phyloP scores from a whole-genome alignment of 257 asterid genomes.

The Lycium barbarum region DNA sequence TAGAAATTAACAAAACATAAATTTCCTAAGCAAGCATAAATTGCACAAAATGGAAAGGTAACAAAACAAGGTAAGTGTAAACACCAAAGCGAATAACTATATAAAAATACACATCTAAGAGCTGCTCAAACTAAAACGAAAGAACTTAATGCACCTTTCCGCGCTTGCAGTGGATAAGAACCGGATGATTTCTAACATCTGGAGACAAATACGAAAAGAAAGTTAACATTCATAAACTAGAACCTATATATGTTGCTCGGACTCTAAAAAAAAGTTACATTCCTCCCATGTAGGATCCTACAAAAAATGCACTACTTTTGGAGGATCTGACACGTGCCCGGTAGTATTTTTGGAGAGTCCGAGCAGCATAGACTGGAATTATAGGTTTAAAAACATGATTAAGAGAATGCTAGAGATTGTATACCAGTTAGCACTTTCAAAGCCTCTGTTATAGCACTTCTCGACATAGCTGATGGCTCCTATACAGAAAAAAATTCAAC shows the following conservation, averaged over 20 bases:
- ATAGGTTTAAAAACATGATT: not conserved
- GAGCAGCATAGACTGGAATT: not conserved
- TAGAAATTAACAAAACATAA: too few relatives aligned
- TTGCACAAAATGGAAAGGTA: not conserved
- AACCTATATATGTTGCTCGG: not conserved
- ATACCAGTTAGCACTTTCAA: slow-evolving; percentile 50
- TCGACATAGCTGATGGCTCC: slow-evolving; percentile 46
- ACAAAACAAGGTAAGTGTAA: not conserved
- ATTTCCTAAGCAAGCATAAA: not conserved
- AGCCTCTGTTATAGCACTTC: slow-evolving; percentile 47
- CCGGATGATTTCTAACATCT: slow-evolving; percentile 59
- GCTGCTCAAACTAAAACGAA: not conserved
- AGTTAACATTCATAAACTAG: not conserved
- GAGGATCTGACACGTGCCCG: not conserved
- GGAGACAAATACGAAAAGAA: not conserved
- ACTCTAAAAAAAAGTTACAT: not conserved
- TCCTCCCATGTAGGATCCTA: not conserved
- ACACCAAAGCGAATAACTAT: not conserved
- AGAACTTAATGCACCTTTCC: slow-evolving; percentile 45
- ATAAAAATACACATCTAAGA: not conserved
- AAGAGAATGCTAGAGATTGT: not conserved
- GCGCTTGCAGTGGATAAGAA: slow-evolving; percentile 55
- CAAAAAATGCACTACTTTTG: not conserved
- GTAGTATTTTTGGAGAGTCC: too few relatives aligned
- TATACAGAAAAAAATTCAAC: slow-evolving; percentile 27